These are phyloP conservation scores for Fraxinus latifolia DNA, from an alignment of 305 asterid species.

Conservation along the genomic window DNA sequence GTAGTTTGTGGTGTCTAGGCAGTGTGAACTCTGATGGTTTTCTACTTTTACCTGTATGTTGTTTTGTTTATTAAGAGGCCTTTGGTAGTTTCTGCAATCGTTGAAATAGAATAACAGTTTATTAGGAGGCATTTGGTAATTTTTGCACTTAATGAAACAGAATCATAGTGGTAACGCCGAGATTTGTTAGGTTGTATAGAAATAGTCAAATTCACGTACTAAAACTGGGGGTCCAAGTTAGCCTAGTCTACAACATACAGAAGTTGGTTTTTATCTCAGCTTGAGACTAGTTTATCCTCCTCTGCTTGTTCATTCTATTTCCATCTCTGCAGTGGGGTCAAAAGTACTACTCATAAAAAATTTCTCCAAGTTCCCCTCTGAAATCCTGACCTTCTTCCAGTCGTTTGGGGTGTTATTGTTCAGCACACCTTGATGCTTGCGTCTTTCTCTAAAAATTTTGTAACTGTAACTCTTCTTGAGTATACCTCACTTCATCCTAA, in stretches of 20 bases:
- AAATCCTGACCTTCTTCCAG: background rate
- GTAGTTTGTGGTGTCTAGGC: background rate
- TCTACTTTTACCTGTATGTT: background rate
- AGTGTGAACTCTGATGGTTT: background rate
- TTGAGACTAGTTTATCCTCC: background rate
- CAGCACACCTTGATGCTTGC: background rate
- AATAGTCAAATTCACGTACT: background rate
- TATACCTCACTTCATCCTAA: background rate
- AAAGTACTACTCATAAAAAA: background rate
- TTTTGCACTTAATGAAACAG: background rate
- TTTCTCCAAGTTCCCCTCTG: background rate
- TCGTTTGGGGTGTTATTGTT: background rate
- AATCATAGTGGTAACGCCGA: background rate
- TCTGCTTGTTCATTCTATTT: background rate
- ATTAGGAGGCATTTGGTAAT: background rate
- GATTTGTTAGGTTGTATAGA: background rate
- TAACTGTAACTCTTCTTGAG: background rate
- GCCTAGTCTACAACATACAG: background rate
- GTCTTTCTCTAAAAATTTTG: background rate
- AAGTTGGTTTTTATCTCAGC: background rate
- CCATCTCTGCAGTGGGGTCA: background rate
- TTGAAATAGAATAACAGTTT: background rate
- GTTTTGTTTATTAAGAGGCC: background rate
- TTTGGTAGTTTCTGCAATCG: background rate
- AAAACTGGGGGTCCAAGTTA: background rate